These are phyloP conservation scores for Linanthus parryae DNA, from an alignment of 148 eudicot genomes.

Conservation along the genomic window DNA sequence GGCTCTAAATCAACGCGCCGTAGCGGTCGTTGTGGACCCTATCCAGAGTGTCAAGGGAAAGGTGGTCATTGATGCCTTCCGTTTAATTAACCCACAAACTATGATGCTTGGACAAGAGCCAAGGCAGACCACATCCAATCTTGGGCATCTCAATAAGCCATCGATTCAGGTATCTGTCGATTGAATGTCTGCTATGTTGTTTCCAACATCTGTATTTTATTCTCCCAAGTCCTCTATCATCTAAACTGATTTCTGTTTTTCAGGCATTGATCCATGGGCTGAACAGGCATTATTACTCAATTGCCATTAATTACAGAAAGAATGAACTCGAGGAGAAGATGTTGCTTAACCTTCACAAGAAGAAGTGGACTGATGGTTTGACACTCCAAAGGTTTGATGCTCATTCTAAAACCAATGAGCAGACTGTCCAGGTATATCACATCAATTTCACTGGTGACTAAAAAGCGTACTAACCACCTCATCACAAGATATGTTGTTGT, in stretches of 20 bases:
- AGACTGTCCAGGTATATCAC: slow-evolving; percentile 92
- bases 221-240: not conserved
- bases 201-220: not conserved
- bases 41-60: slow-evolving; percentile 98
- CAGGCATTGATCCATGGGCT: slow-evolving; percentile 97
- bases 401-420: slow-evolving; percentile 95
- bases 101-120: slow-evolving; percentile 99
- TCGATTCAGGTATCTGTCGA: slow-evolving; percentile 66
- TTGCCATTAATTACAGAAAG: slow-evolving; percentile 94
- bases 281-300: slow-evolving; percentile 92
- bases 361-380: slow-evolving; percentile 98
- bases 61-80: slow-evolving; percentile 96
- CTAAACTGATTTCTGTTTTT: slow-evolving; percentile 7
- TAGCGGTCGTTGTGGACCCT: slow-evolving; percentile 98
- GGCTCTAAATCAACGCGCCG: slow-evolving; percentile 92
- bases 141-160: slow-evolving; percentile 95
- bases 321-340: slow-evolving; percentile 98
- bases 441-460: too few relatives aligned
- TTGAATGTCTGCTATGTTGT: not conserved
- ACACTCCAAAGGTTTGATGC: slow-evolving; percentile 84
- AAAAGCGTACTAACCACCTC: too few relatives aligned
- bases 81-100: slow-evolving; percentile 94
- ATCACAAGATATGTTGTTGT: too few relatives aligned
- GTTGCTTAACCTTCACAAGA: slow-evolving; percentile 93
- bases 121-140: slow-evolving; percentile 91